phyloP scores from a whole-genome alignment of 306 rosid species.

The Quercus berberidifolia region DNA sequence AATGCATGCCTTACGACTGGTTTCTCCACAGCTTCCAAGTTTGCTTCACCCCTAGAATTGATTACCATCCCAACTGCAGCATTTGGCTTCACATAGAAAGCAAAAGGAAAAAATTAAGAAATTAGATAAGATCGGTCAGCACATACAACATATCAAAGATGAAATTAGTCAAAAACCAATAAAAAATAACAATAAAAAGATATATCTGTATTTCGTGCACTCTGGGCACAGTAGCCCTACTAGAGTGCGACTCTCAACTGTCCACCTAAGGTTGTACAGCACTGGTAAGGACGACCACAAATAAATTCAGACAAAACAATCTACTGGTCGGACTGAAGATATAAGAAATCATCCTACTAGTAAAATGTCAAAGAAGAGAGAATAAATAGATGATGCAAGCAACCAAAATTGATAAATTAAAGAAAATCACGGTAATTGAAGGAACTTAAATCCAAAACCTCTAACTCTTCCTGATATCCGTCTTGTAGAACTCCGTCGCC shows the following conservation, averaged over 20 bases:
- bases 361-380: background rate
- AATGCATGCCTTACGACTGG: constrained; percentile 58
- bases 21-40: constrained; percentile 37
- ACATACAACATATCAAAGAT: background rate
- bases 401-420: background rate
- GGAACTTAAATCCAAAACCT: constrained; percentile 68
- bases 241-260: background rate
- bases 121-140: constrained; percentile 37
- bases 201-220: background rate
- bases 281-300: constrained; percentile 15
- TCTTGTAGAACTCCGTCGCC: constrained; percentile 29
- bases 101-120: constrained; percentile 4
- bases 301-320: background rate
- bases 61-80: constrained; percentile 44
- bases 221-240: background rate
- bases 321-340: constrained; percentile 1
- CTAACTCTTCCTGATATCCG: constrained; percentile 35
- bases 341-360: constrained; percentile 16
- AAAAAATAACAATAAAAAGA: background rate
- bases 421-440: background rate
- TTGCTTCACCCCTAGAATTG: constrained; percentile 33
- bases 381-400: background rate
- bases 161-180: background rate
- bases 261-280: constrained; percentile 4
- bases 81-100: constrained; percentile 47